phyloP scores from a whole-genome alignment of 164 flowering plant genomes.

The Berberis vulgaris region DNA sequence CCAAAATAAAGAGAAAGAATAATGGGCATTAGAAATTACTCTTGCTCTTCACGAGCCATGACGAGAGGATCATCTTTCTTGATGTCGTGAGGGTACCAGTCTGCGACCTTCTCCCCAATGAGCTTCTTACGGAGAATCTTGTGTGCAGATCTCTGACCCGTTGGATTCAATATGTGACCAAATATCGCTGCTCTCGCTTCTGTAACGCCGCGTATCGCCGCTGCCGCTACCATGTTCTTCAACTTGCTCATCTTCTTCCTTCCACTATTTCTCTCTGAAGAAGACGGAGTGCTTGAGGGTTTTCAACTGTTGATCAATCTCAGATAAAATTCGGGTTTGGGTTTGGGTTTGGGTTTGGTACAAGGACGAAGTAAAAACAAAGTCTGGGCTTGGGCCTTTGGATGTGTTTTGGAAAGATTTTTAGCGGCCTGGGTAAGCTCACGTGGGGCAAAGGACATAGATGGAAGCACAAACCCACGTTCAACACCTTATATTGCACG shows the following conservation, averaged over 20 bases:
- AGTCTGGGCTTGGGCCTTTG: too few species aligned
- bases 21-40: slow-evolving; percentile 23
- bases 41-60: slow-evolving; percentile 54
- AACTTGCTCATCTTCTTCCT: slow-evolving; percentile 23
- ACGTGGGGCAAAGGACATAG: too few species aligned
- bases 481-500: too few species aligned
- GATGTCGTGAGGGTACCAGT: slow-evolving; percentile 79
- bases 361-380: too few species aligned
- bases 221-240: slow-evolving; percentile 43
- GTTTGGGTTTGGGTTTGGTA: too few species aligned
- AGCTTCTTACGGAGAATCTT: slow-evolving; percentile 79
- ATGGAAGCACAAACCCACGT: too few species aligned
- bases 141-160: slow-evolving; percentile 69
- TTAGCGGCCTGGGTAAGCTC: too few species aligned
- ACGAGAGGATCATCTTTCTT: slow-evolving; percentile 55
- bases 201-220: slow-evolving; percentile 45
- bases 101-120: slow-evolving; percentile 72
- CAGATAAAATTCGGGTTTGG: too few species aligned
- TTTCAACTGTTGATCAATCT: too few species aligned
- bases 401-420: too few species aligned
- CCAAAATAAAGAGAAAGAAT: background rate
- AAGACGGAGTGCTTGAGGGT: background rate
- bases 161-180: slow-evolving; percentile 79
- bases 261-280: background rate
- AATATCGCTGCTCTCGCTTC: slow-evolving; percentile 83